Percentiles rank a stretch among this genome's conserved stretches.
Evolutionary conservation across 345 rosid genomes (phyloP).

Genomic region (Streptanthus diversifolius): DNA sequence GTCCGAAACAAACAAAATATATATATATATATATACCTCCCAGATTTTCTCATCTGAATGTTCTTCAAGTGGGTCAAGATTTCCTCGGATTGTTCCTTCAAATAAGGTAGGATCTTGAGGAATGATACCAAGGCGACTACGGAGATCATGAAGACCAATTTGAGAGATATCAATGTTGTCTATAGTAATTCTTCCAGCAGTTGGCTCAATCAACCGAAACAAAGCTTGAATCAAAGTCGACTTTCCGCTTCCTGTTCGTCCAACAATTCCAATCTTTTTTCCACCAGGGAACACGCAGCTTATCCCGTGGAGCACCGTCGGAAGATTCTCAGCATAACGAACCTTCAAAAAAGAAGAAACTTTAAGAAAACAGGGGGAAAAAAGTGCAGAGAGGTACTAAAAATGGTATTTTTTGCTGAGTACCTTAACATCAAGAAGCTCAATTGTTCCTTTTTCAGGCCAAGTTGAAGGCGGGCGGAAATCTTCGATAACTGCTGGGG

Average conservation of each 20-base stretch:
- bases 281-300: slow-evolving; percentile 91
- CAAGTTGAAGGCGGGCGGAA: slow-evolving; percentile 67
- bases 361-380: slow-evolving; percentile 2
- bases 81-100: slow-evolving; percentile 91
- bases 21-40: slow-evolving; percentile 54
- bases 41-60: slow-evolving; percentile 84
- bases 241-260: slow-evolving; percentile 98
- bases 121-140: slow-evolving; percentile 88
- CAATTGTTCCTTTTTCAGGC: slow-evolving; percentile 86
- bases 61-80: slow-evolving; percentile 98
- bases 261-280: slow-evolving; percentile 94
- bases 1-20: not conserved
- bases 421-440: slow-evolving; percentile 88
- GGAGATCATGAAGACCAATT: slow-evolving; percentile 96
- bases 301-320: slow-evolving; percentile 84
- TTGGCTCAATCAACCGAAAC: slow-evolving; percentile 90
- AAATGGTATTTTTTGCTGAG: not conserved
- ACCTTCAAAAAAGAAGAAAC: slow-evolving; percentile 46
- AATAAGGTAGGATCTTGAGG: slow-evolving; percentile 98
- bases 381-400: not conserved
- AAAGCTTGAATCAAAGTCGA: slow-evolving; percentile 97
- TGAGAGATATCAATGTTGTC: slow-evolving; percentile 89
- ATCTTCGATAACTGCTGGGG: slow-evolving; percentile 63
- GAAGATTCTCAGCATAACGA: slow-evolving; percentile 96
- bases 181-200: slow-evolving; percentile 71